phyloP scores from a whole-genome alignment of 768 basidiomycete genomes.

The Filobasidium wieringae region DNA sequence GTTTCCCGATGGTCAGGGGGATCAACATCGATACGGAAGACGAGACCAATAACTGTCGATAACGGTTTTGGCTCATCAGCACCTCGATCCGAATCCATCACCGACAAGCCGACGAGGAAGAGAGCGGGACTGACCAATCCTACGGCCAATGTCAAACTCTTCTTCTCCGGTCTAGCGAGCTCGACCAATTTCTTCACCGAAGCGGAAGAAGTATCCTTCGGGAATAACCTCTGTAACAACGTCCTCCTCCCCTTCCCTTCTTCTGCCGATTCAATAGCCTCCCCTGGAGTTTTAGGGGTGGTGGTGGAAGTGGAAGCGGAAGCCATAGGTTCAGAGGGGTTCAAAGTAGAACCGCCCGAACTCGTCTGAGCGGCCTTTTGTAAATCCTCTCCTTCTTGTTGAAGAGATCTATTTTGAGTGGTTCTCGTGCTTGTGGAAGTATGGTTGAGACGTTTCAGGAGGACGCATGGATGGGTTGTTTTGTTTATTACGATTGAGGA shows the following conservation, averaged over 20 bases:
- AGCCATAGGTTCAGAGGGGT: not conserved
- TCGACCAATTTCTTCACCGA: slow-evolving; percentile 44
- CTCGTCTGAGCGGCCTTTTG: not conserved
- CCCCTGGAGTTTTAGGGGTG: not conserved
- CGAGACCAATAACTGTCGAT: slow-evolving; percentile 61
- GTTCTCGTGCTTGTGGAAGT: no score
- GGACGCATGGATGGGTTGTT: no score
- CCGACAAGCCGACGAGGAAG: not conserved
- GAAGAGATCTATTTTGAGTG: not conserved
- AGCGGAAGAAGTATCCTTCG: not conserved
- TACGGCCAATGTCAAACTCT: slow-evolving; percentile 61
- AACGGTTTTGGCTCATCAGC: not conserved
- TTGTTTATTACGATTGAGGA: no score
- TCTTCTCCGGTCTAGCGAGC: slow-evolving; percentile 71
- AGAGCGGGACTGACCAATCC: slow-evolving; percentile 42
- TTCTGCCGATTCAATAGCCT: not conserved
- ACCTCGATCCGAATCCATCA: not conserved
- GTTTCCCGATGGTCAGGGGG: slow-evolving; percentile 80
- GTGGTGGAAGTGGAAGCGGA: not conserved
- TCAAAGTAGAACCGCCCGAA: not conserved
- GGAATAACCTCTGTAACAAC: not conserved
- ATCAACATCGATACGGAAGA: slow-evolving; percentile 84
- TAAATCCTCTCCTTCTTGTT: not conserved
- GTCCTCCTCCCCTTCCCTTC: not conserved
- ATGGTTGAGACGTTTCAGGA: no score